These are phyloP conservation scores for Thoreauomyces humboldtii DNA, from an alignment of 192 early-diverging fungal genomes.

Conservation along the genomic window DNA sequence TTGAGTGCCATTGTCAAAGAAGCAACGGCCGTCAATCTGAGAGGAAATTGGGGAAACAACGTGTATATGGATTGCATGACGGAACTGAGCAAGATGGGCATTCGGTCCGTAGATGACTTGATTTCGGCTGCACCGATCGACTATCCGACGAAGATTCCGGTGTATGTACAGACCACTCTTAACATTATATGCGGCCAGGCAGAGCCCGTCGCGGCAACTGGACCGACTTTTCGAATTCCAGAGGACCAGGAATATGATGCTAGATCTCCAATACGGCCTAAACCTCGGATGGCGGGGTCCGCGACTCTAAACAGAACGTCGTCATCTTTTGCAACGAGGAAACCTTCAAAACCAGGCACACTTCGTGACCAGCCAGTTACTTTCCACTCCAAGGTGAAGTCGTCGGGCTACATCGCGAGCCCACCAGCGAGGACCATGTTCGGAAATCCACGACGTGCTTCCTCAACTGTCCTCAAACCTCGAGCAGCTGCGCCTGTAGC, in stretches of 20 bases:
- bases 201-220: not conserved
- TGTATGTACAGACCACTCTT: conserved; percentile 22
- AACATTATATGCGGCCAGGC: not conserved
- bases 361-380: conserved; percentile 38
- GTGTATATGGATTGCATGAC: conserved; percentile 15
- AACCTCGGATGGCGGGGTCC: not conserved
- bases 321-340: not conserved
- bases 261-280: conserved; percentile 12
- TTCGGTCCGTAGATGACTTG: conserved; percentile 11
- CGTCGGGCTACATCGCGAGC: conserved; percentile 36
- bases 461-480: no score
- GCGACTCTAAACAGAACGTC: not conserved
- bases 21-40: conserved; percentile 9
- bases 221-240: not conserved
- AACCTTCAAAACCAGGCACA: not conserved
- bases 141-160: conserved; percentile 1
- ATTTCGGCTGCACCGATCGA: not conserved
- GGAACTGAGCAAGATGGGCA: conserved; percentile 10
- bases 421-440: conserved; percentile 30
- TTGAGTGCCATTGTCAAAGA: conserved; percentile 7
- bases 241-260: not conserved
- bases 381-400: conserved; percentile 43
- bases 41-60: conserved; percentile 21
- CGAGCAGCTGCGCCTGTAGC: not conserved
- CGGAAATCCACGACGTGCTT: no score